A percentile compares a stretch with the other conserved stretches of the same genome.
phyloP scores from a whole-genome alignment of 495 filamentous ascomycete species.

The Usnea hakonensis region DNA sequence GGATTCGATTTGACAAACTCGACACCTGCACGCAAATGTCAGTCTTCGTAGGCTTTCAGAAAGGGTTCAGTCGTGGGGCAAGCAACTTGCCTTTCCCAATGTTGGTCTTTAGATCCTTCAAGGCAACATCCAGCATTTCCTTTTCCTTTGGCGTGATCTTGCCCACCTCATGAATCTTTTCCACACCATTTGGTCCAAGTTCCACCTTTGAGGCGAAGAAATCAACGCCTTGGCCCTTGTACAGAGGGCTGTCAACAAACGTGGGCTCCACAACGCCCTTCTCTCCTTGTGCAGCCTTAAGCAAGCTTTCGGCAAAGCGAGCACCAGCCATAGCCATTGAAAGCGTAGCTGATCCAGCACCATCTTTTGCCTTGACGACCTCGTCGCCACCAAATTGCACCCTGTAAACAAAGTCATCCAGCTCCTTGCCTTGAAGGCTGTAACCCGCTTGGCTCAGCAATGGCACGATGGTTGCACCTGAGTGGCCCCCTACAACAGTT shows the following conservation, averaged over 20 bases:
- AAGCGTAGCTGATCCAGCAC: slow-evolving; percentile 94
- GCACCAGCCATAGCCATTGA: slow-evolving; percentile 99
- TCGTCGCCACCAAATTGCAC: slow-evolving; percentile 99
- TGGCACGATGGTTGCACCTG: slow-evolving; percentile 94
- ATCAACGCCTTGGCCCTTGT: slow-evolving; percentile 91
- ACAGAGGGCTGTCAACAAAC: slow-evolving; percentile 93
- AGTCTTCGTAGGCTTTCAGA: slow-evolving; percentile 18
- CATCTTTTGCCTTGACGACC: slow-evolving; percentile 98
- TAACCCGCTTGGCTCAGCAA: slow-evolving; percentile 93
- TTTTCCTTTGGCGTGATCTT: slow-evolving; percentile 75
- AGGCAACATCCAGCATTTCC: slow-evolving; percentile 75
- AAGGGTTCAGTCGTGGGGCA: background rate
- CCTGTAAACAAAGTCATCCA: slow-evolving; percentile 76
- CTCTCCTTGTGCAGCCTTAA: slow-evolving; percentile 87
- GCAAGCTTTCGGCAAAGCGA: slow-evolving; percentile 89
- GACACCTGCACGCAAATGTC: slow-evolving; percentile 33
- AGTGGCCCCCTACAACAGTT: slow-evolving; percentile 94
- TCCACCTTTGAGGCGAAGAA: slow-evolving; percentile 94
- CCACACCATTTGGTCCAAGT: slow-evolving; percentile 91
- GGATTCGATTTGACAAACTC: slow-evolving; percentile 65
- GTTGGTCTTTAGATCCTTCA: slow-evolving; percentile 85
- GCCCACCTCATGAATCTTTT: slow-evolving; percentile 84
- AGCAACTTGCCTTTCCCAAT: slow-evolving; percentile 55
- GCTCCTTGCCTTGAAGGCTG: slow-evolving; percentile 64
- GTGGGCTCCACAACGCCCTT: slow-evolving; percentile 94